Evolutionary conservation across 805 yeast genomes (phyloP).

Genomic region (Ogataea ramenticola): DNA sequence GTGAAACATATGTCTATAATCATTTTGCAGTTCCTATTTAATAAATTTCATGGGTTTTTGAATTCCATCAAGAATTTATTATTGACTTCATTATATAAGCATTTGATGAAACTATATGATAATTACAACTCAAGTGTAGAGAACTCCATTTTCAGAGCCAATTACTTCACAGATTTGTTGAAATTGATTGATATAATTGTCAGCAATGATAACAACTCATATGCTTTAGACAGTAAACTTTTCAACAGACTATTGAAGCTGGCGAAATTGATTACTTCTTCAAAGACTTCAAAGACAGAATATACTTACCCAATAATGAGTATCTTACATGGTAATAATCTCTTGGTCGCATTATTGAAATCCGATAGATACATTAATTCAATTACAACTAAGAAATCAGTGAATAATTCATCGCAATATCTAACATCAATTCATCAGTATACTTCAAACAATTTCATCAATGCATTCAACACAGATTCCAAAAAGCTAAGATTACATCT

Average conservation of each 20-base stretch:
- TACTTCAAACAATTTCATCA: conserved; percentile 9
- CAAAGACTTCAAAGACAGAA: conserved; percentile 7
- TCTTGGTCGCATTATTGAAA: conserved; percentile 20
- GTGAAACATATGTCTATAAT: conserved; percentile 24
- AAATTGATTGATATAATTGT: conserved; percentile 22
- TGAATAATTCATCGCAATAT: conserved; percentile 13
- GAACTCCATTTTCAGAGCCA: conserved; percentile 22
- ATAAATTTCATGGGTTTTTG: conserved; percentile 27
- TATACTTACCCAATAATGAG: conserved; percentile 25
- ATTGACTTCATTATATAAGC: conserved; percentile 23
- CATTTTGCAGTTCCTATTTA: conserved; percentile 21
- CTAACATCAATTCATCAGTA: conserved; percentile 15
- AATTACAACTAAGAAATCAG: conserved; percentile 18
- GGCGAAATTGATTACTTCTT: conserved; percentile 17
- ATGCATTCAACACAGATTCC: conserved; percentile 20
- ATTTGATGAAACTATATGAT: conserved; percentile 25
- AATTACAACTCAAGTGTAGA: conserved; percentile 26
- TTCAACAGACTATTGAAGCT: conserved; percentile 23
- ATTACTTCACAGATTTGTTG: conserved; percentile 24
- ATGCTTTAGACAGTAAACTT: conserved; percentile 22
- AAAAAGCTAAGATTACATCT: conserved; percentile 22
- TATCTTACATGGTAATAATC: conserved; percentile 21
- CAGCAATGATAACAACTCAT: conserved; percentile 20
- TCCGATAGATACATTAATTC: conserved; percentile 23
- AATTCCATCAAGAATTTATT: conserved; percentile 22